Percentiles rank a stretch among this genome's conserved stretches.
Conservation (phyloP, 306 rosid species). For the Vigna radiata region DNA sequence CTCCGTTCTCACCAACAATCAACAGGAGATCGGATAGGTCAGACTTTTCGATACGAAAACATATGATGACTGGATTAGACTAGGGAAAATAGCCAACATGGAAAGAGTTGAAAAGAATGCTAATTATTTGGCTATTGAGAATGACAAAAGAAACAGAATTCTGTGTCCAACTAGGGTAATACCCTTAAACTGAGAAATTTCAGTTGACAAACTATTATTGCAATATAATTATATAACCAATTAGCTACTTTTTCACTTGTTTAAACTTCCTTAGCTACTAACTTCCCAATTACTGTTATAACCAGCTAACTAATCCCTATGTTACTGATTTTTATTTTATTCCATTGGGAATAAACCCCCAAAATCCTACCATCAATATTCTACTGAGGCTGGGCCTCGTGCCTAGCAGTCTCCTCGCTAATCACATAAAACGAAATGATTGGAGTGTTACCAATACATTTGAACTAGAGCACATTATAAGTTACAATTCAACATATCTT, state of each 20-base stretch:
- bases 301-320: not conserved
- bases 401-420: slow-evolving; percentile 1
- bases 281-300: not conserved
- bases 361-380: not conserved
- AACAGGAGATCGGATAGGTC: not conserved
- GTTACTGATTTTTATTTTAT: not conserved
- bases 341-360: not conserved
- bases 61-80: not conserved
- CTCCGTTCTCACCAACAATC: not conserved
- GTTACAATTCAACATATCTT: slow-evolving; percentile 24
- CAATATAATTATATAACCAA: not conserved
- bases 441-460: slow-evolving; percentile 20
- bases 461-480: slow-evolving; percentile 16
- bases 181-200: not conserved
- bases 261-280: not conserved
- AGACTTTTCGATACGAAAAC: not conserved
- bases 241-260: not conserved
- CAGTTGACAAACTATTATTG: not conserved
- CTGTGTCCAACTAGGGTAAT: not conserved
- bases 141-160: not conserved
- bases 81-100: not conserved
- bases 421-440: slow-evolving; percentile 10
- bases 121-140: not conserved
- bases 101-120: not conserved
- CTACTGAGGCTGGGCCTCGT: not conserved